Evolutionary conservation across 2,329 filamentous ascomycete species (phyloP).

Genomic region (Fusarium nodosum): DNA sequence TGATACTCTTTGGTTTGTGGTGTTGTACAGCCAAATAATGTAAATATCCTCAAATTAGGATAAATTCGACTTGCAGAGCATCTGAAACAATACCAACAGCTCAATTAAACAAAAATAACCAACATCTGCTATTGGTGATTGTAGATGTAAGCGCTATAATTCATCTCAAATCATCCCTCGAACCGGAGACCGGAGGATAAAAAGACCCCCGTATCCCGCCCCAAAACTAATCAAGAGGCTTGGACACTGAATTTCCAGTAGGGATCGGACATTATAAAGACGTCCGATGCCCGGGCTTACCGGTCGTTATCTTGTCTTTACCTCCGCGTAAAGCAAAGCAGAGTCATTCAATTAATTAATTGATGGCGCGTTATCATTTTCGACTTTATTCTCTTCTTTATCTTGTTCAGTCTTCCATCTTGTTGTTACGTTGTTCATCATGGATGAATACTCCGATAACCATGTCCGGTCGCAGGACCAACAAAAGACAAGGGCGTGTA

Average conservation of each 20-base stretch:
- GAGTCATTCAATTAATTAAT: not conserved
- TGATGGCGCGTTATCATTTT: not conserved
- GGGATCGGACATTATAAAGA: conserved; percentile 22
- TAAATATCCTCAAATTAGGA: not conserved
- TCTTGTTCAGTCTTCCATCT: not conserved
- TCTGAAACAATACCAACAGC: not conserved
- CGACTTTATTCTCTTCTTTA: not conserved
- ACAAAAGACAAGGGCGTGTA: conserved; percentile 52
- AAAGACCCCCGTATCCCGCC: conserved; percentile 10
- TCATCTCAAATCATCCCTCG: not conserved
- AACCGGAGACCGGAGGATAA: conserved; percentile 8
- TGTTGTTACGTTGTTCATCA: conserved; percentile 2
- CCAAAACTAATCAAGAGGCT: not conserved
- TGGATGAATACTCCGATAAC: conserved; percentile 46
- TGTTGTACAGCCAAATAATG: not conserved
- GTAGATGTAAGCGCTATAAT: not conserved
- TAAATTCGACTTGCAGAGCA: not conserved
- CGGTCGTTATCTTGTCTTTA: conserved; percentile 16
- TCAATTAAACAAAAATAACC: not conserved
- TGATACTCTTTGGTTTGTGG: not conserved
- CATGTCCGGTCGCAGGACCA: conserved; percentile 6
- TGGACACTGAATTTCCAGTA: not conserved
- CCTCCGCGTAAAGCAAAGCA: conserved; percentile 14
- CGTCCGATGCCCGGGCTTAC: conserved; percentile 40
- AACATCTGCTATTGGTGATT: not conserved